These are phyloP conservation scores for Galerina marginata DNA, from an alignment of 768 basidiomycete genomes.

Conservation along the genomic window DNA sequence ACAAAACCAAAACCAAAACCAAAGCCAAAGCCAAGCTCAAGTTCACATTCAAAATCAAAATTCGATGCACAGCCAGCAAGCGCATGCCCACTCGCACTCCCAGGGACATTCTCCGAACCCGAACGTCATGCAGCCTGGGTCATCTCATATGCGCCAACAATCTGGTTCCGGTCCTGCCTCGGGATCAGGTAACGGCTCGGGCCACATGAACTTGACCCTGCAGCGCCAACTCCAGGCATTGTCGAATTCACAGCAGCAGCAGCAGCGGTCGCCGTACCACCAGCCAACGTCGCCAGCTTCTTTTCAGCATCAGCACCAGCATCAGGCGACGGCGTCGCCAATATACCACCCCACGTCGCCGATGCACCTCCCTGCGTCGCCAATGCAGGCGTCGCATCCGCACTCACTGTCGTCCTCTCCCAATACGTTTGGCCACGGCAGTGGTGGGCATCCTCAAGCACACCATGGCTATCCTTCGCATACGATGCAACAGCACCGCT, in stretches of 20 bases:
- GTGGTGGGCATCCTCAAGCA: background rate
- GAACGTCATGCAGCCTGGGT: background rate
- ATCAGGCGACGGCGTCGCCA: conserved; percentile 11
- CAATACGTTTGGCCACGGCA: background rate
- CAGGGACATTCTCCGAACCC: conserved; percentile 18
- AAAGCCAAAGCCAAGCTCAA: background rate
- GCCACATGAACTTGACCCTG: conserved; percentile 3
- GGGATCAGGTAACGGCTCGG: no score
- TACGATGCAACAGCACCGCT: background rate
- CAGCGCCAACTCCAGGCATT: conserved; percentile 25
- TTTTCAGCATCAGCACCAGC: conserved; percentile 16
- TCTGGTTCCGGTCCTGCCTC: background rate
- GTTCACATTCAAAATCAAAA: conserved; percentile 7
- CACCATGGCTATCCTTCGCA: background rate
- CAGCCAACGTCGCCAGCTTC: conserved; percentile 13
- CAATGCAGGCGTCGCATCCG: conserved; percentile 11
- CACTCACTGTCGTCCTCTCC: conserved; percentile 5
- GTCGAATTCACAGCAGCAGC: conserved; percentile 13
- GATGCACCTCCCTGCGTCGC: conserved; percentile 20
- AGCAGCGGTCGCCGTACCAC: conserved; percentile 12
- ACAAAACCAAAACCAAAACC: background rate
- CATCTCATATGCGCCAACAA: conserved; percentile 11
- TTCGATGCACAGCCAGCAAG: background rate
- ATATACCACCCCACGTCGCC: conserved; percentile 18
- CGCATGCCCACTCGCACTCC: background rate